Base-by-base conservation (phyloP, 2,329 filamentous ascomycete species). In the Botryotinia globosa region DNA sequence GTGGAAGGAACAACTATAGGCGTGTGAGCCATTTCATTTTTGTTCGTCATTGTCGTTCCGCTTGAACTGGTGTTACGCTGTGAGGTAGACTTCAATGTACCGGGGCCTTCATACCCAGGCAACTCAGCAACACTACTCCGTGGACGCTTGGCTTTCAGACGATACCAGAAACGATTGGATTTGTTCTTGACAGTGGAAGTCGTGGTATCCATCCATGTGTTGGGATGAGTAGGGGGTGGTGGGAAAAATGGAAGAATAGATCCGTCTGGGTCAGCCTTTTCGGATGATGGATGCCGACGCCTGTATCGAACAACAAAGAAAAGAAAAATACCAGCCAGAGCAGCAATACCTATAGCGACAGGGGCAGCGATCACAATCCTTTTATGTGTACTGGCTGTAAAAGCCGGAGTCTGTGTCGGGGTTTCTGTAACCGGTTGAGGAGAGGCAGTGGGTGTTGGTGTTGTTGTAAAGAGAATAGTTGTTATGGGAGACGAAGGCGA, bases 241-340 rank as follows among this genome's bases (percentile, higher is more conserved):
- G 65, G 71, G 20, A 72, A 72, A 45, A 69, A 69, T 29, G 64
- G 65, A 20, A 72, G 71, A 16, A 72, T 69, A 32, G 64, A 72
- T 16, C 37, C 51, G 12, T 62, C 67, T 37, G 20, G n/a, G 18
- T 58, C 37, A 34, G 10, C 14, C 25, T 44, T 69, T 69, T 62
- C 67, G 4, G 65, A 42, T 0, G 22, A 44, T 29, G 65, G 34
- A 69, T 29, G 25, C 59, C 45, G 61, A 54, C 63, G 51, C 29
- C 63, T 44, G 4, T 58, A 56, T 22, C 42, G 42, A 45, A 72
- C 6, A 45, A 37, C 22, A 12, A 72, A 72, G 42, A 72, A 69
- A 2, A 72, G 4, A 10, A 44, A 14, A 25, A 68, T 18, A 32
- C 42, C n/a, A 3, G 68, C 14, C 7, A 69, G 22, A 10, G 39